Conservation (phyloP, 345 rosid species). For the Citrus mangshanensis region DNA sequence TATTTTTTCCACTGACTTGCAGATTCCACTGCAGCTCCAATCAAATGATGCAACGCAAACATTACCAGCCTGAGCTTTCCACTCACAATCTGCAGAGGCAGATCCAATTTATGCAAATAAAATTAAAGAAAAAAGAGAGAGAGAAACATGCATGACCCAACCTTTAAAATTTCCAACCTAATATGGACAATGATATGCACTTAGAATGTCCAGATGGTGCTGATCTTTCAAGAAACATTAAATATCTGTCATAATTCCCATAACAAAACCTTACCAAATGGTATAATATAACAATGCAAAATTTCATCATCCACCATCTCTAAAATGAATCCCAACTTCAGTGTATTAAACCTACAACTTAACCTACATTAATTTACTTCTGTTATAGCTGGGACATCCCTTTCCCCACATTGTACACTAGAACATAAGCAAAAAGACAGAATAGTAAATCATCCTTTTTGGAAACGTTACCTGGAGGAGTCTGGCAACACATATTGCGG, state of each 20-base stretch:
- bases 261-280: neutral
- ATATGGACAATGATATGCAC: neutral
- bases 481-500: constrained; percentile 85
- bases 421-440: neutral
- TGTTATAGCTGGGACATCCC: neutral
- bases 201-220: neutral
- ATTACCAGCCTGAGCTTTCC: constrained; percentile 95
- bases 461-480: constrained; percentile 78
- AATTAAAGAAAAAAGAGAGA: neutral
- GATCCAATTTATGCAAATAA: neutral
- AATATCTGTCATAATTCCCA: neutral
- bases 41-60: constrained; percentile 90
- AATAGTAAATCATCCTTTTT: neutral
- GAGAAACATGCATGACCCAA: neutral
- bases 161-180: neutral
- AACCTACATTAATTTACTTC: neutral
- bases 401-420: neutral
- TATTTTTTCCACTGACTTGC: constrained; percentile 90
- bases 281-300: neutral
- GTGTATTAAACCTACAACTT: neutral
- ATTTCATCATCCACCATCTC: neutral
- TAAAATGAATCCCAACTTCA: neutral
- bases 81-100: constrained; percentile 67
- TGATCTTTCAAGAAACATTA: neutral
- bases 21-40: constrained; percentile 98